Percentiles rank a stretch among this genome's conserved stretches.
phyloP scores from a whole-genome alignment of 2,329 filamentous ascomycete genomes.

The Pyricularia grisea region DNA sequence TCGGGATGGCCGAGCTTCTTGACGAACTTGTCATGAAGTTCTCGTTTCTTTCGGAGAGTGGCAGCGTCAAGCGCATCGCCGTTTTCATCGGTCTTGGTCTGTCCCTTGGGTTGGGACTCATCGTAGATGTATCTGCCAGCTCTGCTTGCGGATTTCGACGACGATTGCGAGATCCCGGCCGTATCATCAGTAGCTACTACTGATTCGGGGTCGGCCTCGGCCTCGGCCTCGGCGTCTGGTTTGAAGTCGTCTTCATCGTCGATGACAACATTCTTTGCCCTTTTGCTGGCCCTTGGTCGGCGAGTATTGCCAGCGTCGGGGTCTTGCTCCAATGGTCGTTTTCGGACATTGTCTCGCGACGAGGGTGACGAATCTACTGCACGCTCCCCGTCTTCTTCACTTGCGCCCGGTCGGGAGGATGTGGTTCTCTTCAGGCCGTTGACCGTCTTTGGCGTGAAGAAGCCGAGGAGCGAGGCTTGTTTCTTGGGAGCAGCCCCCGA shows the following conservation, averaged over 20 bases:
- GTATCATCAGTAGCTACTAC: neutral
- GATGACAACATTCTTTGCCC: neutral
- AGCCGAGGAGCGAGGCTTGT: conserved; percentile 77
- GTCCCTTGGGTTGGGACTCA: conserved; percentile 28
- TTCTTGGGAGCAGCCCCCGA: conserved; percentile 45
- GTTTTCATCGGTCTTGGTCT: conserved; percentile 32
- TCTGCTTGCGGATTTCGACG: conserved; percentile 24
- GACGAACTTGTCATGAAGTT: conserved; percentile 75
- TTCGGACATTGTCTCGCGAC: conserved; percentile 19
- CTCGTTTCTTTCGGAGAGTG: conserved; percentile 50
- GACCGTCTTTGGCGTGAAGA: conserved; percentile 60
- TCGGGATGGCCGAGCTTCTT: conserved; percentile 84
- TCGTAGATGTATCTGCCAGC: conserved; percentile 45
- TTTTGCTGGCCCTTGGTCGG: conserved; percentile 5
- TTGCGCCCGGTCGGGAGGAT: neutral
- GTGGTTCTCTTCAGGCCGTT: conserved; percentile 26
- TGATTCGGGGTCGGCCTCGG: conserved; percentile 5
- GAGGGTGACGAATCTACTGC: neutral
- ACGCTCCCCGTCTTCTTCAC: neutral
- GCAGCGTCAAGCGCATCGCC: conserved; percentile 29
- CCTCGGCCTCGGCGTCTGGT: neutral
- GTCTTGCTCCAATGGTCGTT: conserved; percentile 42
- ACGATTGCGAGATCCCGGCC: conserved; percentile 6
- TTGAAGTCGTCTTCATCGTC: conserved; percentile 1
- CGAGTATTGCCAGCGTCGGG: conserved; percentile 29